These are phyloP conservation scores for Trichopus zeylanicus DNA, from an alignment of 116 monocot genomes.

Conservation along the genomic window DNA sequence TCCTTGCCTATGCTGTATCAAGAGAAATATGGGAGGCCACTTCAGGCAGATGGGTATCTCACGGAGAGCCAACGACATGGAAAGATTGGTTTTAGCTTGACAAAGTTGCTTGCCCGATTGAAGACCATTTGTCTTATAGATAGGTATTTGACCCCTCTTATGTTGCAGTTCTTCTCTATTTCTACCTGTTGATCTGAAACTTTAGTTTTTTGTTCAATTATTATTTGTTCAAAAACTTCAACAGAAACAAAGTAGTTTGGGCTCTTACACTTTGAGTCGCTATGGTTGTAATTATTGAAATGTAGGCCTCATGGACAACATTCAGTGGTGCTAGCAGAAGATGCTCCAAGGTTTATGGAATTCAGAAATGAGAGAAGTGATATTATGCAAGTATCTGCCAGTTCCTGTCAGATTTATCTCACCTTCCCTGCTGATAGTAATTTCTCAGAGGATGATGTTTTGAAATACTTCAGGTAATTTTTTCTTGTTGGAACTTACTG, in stretches of 20 bases:
- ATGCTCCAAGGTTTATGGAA: slow-evolving; percentile 42
- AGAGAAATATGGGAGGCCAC: slow-evolving; percentile 60
- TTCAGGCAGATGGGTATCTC: slow-evolving; percentile 64
- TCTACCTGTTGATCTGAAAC: no score
- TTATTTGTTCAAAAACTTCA: no score
- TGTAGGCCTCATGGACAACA: slow-evolving; percentile 80
- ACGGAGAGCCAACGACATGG: slow-evolving; percentile 77
- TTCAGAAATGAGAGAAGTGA: slow-evolving; percentile 37
- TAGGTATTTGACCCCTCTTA: slow-evolving; percentile 37
- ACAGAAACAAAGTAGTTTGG: no score
- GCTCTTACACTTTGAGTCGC: neutral
- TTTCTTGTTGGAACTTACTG: neutral
- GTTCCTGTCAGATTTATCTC: slow-evolving; percentile 80
- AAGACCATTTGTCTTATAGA: slow-evolving; percentile 56
- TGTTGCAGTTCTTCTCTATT: no score
- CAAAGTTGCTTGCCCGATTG: slow-evolving; percentile 58
- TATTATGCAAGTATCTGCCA: slow-evolving; percentile 5
- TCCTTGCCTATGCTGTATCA: slow-evolving; percentile 55
- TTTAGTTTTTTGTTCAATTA: no score
- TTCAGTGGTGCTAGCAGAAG: slow-evolving; percentile 52
- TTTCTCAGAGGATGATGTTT: slow-evolving; percentile 69
- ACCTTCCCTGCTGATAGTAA: slow-evolving; percentile 77
- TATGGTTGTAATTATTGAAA: neutral
- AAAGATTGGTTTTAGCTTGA: slow-evolving; percentile 65
- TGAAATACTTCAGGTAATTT: slow-evolving; percentile 70